Evolutionary conservation across 2,329 filamentous ascomycete species (phyloP).

Genomic region (Penicillium rolfsii): DNA sequence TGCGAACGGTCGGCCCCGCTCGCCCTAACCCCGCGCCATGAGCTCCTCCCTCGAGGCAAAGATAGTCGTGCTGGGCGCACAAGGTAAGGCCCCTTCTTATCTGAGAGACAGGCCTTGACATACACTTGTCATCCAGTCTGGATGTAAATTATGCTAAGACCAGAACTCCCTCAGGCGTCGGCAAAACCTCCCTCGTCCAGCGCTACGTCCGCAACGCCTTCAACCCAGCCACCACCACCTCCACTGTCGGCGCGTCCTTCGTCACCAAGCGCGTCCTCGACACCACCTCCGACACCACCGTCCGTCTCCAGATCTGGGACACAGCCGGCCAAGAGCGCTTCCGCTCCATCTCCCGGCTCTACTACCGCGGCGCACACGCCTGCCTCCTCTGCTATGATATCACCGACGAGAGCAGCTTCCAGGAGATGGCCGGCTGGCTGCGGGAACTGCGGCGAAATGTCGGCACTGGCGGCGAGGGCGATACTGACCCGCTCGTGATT

Average conservation of each 20-base stretch:
- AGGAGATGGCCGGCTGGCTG: slow-evolving; percentile 91
- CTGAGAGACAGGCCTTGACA: too few relatives aligned
- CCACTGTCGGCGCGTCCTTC: slow-evolving; percentile 80
- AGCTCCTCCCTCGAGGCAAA: slow-evolving; percentile 56
- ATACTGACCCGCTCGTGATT: slow-evolving; percentile 71
- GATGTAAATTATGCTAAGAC: slow-evolving; percentile 7
- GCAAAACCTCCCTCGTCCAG: slow-evolving; percentile 57
- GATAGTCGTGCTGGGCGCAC: slow-evolving; percentile 56
- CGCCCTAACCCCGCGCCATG: slow-evolving; percentile 44
- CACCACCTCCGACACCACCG: slow-evolving; percentile 79
- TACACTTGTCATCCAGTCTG: too few relatives aligned
- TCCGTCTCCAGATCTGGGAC: slow-evolving; percentile 95
- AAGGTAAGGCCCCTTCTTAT: slow-evolving; percentile 40
- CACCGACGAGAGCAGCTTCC: slow-evolving; percentile 80
- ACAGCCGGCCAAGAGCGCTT: slow-evolving; percentile 96
- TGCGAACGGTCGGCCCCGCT: slow-evolving; percentile 30
- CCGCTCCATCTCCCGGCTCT: slow-evolving; percentile 88
- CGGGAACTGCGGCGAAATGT: slow-evolving; percentile 80
- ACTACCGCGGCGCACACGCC: slow-evolving; percentile 94
- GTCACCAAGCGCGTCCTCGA: slow-evolving; percentile 80
- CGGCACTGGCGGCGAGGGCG: slow-evolving; percentile 51
- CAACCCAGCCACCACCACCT: slow-evolving; percentile 50
- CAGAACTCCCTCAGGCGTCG: slow-evolving; percentile 46
- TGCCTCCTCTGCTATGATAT: slow-evolving; percentile 95
- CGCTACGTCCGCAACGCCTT: slow-evolving; percentile 54